phyloP scores from a whole-genome alignment of 352 stramenopile genomes.

The Globisporangium apiculatum region DNA sequence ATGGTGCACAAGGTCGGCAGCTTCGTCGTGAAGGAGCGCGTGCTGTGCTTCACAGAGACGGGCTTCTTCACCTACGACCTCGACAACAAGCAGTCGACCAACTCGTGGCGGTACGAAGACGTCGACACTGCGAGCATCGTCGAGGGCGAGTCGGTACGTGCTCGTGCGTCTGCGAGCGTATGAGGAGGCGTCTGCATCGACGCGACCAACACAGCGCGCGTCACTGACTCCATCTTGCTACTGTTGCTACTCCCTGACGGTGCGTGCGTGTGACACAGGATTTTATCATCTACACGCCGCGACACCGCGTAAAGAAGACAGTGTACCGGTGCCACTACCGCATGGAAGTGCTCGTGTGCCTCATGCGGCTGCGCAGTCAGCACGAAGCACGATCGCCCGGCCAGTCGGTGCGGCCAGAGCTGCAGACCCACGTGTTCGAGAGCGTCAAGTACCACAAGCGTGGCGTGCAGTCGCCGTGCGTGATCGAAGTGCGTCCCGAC shows the following conservation, averaged over 20 bases:
- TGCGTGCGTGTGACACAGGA: slow-evolving; percentile 16
- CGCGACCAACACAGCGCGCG: background rate
- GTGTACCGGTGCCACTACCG: slow-evolving; percentile 74
- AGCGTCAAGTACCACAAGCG: slow-evolving; percentile 54
- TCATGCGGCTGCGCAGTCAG: slow-evolving; percentile 67
- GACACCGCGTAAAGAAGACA: slow-evolving; percentile 76
- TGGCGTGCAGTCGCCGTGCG: slow-evolving; percentile 52
- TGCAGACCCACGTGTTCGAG: slow-evolving; percentile 48
- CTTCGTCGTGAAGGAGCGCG: slow-evolving; percentile 81
- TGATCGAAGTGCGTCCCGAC: slow-evolving; percentile 63
- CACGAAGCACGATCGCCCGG: slow-evolving; percentile 36
- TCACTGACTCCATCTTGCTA: background rate
- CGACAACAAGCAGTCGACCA: slow-evolving; percentile 67
- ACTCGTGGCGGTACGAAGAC: slow-evolving; percentile 78
- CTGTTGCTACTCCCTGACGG: background rate
- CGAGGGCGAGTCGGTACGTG: slow-evolving; percentile 53
- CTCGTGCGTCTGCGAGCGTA: background rate
- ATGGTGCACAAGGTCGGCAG: slow-evolving; percentile 82
- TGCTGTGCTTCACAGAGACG: slow-evolving; percentile 71
- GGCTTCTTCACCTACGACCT: slow-evolving; percentile 67
- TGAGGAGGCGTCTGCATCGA: background rate
- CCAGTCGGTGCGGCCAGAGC: slow-evolving; percentile 20
- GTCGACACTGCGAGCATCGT: slow-evolving; percentile 52
- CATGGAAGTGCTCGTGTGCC: slow-evolving; percentile 77
- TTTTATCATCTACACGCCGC: slow-evolving; percentile 69